Percentiles rank a stretch among this genome's conserved stretches.
Evolutionary conservation across 1,284 basidiomycete genomes (phyloP).

Genomic region (Ustilago trichophora): DNA sequence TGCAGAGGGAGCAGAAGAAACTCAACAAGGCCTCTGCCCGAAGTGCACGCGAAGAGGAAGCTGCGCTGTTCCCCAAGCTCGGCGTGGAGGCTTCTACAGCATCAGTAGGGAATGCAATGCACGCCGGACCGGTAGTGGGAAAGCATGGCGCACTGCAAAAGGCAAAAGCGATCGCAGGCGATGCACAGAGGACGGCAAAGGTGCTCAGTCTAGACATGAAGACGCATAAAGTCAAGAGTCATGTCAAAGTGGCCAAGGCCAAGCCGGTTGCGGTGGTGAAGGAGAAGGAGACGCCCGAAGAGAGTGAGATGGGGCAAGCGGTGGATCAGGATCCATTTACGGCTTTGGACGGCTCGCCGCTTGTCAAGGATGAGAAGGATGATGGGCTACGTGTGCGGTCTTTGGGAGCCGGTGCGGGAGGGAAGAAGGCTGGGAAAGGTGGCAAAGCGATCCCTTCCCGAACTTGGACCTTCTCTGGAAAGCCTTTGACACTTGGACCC

Average conservation of each 20-base stretch:
- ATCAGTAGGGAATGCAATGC: neutral
- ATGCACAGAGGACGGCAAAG: slow-evolving; percentile 45
- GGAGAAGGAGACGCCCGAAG: neutral
- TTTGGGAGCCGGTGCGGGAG: neutral
- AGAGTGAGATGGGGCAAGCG: slow-evolving; percentile 8
- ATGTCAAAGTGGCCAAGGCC: slow-evolving; percentile 13
- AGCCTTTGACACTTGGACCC: too few species aligned
- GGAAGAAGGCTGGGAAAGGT: neutral
- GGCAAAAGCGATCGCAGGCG: slow-evolving; percentile 36
- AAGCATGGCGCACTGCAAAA: slow-evolving; percentile 42
- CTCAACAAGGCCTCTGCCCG: slow-evolving; percentile 23
- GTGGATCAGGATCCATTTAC: slow-evolving; percentile 36
- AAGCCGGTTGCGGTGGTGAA: neutral
- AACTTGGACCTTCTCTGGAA: too few species aligned
- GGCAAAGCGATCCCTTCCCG: slow-evolving; percentile 9
- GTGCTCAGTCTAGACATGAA: slow-evolving; percentile 48
- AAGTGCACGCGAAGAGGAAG: slow-evolving; percentile 21
- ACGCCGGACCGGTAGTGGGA: slow-evolving; percentile 20
- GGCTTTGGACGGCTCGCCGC: slow-evolving; percentile 16
- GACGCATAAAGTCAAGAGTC: slow-evolving; percentile 41
- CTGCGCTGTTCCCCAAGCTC: slow-evolving; percentile 31
- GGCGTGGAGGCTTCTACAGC: slow-evolving; percentile 8
- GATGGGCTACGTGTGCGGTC: slow-evolving; percentile 8
- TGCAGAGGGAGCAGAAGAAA: slow-evolving; percentile 34
- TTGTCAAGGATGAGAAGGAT: slow-evolving; percentile 29